Conservation (phyloP, 1,139 yeast genomes). For the Hanseniaspora uvarum region DNA sequence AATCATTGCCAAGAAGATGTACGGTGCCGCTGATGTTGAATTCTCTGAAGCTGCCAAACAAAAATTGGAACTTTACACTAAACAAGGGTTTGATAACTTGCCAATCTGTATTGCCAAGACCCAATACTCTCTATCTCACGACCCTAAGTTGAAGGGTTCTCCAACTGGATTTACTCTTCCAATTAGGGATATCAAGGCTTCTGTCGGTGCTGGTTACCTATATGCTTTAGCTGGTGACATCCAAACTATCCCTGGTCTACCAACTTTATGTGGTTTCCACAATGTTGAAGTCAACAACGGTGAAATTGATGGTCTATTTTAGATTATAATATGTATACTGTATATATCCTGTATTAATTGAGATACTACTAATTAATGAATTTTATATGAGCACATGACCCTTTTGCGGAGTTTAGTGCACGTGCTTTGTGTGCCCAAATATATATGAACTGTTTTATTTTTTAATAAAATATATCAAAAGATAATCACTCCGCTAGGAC, state of each 20-base stretch:
- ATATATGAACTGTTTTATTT: no score
- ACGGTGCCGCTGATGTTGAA: slow-evolving; percentile 87
- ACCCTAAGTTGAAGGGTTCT: slow-evolving; percentile 85
- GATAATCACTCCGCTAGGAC: neutral
- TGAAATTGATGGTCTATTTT: slow-evolving; percentile 89
- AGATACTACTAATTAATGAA: neutral
- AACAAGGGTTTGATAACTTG: slow-evolving; percentile 82
- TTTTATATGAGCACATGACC: no score
- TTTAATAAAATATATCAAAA: no score
- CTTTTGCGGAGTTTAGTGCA: neutral
- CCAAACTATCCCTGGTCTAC: slow-evolving; percentile 94
- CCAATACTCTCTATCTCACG: slow-evolving; percentile 92
- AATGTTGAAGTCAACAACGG: slow-evolving; percentile 92
- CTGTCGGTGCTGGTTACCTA: slow-evolving; percentile 93
- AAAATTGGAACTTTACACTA: slow-evolving; percentile 73
- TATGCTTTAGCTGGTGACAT: slow-evolving; percentile 96
- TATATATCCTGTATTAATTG: neutral
- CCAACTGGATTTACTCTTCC: slow-evolving; percentile 93
- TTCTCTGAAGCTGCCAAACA: slow-evolving; percentile 73
- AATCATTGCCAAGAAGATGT: slow-evolving; percentile 79
- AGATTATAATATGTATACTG: slow-evolving; percentile 22
- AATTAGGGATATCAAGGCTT: slow-evolving; percentile 84
- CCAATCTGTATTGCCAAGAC: slow-evolving; percentile 98
- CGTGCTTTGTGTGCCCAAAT: neutral
- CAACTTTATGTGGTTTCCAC: slow-evolving; percentile 95